Percentiles rank a stretch among this genome's conserved stretches.
These are phyloP conservation scores for Diospyros kaki DNA, from an alignment of 148 eudicot genomes.

Conservation along the genomic window DNA sequence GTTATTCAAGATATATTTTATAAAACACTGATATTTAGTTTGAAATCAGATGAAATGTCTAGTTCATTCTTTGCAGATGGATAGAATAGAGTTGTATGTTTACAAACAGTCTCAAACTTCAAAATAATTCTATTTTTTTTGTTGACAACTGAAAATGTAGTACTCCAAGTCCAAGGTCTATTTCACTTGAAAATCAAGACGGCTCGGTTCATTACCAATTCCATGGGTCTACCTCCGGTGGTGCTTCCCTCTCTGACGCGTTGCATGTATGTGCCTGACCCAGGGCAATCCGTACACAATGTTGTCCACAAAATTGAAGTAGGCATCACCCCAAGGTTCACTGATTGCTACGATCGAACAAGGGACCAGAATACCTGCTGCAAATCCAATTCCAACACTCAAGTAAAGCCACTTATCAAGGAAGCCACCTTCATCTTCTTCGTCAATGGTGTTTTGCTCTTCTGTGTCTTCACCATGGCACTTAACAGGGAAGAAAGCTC, in stretches of 20 bases:
- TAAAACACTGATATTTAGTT: no score
- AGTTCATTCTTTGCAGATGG: no score
- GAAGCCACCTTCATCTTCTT: not conserved
- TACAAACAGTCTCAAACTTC: no score
- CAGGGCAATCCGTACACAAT: constrained; percentile 5
- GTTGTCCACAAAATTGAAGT: constrained; percentile 24
- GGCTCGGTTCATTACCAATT: not conserved
- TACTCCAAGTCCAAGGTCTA: no score
- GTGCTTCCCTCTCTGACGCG: not conserved
- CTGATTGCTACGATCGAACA: constrained; percentile 13
- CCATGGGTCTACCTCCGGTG: not conserved
- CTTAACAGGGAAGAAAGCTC: constrained; percentile 27
- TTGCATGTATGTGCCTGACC: not conserved
- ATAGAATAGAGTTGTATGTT: no score
- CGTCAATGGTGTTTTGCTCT: not conserved
- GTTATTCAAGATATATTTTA: no score
- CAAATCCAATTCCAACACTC: constrained; percentile 34
- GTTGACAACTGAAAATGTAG: no score
- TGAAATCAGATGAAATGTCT: no score
- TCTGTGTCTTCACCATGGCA: constrained; percentile 12
- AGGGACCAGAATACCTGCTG: constrained; percentile 24
- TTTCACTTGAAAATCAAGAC: no score
- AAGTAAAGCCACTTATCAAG: constrained; percentile 26
- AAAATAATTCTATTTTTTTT: no score
- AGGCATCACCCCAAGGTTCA: constrained; percentile 28